Percentiles rank a stretch among this genome's conserved stretches.
These are phyloP conservation scores for Funneliformis caledonium DNA, from an alignment of 371 early-diverging fungal species.

Conservation along the genomic window DNA sequence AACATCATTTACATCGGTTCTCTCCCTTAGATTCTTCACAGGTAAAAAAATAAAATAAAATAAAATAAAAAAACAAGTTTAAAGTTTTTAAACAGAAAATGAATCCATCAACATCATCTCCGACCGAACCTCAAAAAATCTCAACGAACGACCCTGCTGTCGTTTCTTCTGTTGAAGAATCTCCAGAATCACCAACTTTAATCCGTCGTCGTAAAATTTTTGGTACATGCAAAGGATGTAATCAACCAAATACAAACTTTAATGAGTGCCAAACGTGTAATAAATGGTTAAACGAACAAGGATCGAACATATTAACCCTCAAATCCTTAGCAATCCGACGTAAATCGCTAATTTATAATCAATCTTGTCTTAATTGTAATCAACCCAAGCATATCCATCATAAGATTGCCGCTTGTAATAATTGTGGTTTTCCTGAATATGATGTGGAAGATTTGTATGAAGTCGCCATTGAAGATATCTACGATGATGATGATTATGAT, in stretches of 20 bases:
- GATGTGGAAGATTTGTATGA: not conserved
- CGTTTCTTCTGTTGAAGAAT: not conserved
- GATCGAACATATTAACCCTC: not conserved
- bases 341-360: not conserved
- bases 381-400: slow-evolving; percentile 22
- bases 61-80: no score
- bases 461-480: not conserved
- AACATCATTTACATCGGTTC: no score
- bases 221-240: slow-evolving; percentile 21
- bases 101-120: no score
- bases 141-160: no score
- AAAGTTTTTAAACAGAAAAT: no score
- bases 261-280: not conserved
- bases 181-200: not conserved
- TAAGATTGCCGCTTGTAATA: slow-evolving; percentile 6
- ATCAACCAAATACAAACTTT: slow-evolving; percentile 22
- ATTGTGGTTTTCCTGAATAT: slow-evolving; percentile 10
- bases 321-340: not conserved
- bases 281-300: not conserved
- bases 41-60: no score
- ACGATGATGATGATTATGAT: not conserved
- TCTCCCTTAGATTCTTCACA: no score
- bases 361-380: slow-evolving; percentile 22
- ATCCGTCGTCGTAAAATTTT: slow-evolving; percentile 1
- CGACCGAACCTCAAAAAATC: no score